Evolutionary conservation across 2,329 filamentous ascomycete species (phyloP).

Genomic region (Alternaria ventricosa): DNA sequence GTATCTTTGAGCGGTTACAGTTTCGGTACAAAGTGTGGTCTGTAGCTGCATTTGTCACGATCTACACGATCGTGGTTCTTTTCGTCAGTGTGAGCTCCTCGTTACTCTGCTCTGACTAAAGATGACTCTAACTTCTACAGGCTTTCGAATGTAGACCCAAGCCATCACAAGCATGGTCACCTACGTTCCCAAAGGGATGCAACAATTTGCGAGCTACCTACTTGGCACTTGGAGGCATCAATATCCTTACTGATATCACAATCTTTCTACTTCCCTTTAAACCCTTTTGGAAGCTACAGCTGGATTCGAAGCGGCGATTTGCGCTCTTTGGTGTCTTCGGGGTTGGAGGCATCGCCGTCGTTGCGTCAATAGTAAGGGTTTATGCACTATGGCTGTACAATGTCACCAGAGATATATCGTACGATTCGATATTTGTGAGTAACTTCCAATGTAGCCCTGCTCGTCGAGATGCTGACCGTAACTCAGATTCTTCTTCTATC

Average conservation of each 20-base stretch:
- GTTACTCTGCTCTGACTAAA: neutral
- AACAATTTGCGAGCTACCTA: conserved; percentile 27
- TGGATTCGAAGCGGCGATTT: conserved; percentile 13
- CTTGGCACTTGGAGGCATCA: conserved; percentile 23
- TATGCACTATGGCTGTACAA: conserved; percentile 29
- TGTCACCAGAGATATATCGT: conserved; percentile 21
- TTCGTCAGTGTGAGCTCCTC: conserved; percentile 17
- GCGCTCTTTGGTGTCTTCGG: conserved; percentile 18
- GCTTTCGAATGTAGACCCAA: conserved; percentile 26
- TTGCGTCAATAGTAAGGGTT: conserved; percentile 27
- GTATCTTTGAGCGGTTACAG: conserved; percentile 19
- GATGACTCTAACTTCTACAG: conserved; percentile 1
- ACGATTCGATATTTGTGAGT: conserved; percentile 24
- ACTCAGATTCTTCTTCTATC: conserved; percentile 44
- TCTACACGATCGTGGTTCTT: conserved; percentile 17
- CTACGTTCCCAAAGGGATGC: conserved; percentile 27
- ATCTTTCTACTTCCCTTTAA: conserved; percentile 26
- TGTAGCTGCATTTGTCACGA: conserved; percentile 13
- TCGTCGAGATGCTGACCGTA: neutral
- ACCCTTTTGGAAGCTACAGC: conserved; percentile 6
- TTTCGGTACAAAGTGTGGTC: conserved; percentile 12
- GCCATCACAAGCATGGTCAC: conserved; percentile 21
- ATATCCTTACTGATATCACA: conserved; percentile 24
- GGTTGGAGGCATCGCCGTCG: conserved; percentile 22
- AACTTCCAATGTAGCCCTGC: neutral